Evolutionary conservation across 2,329 filamentous ascomycete species (phyloP), one percentile per base, ranked within the genome.

Genomic region (Elsinoe fawcettii): DNA sequence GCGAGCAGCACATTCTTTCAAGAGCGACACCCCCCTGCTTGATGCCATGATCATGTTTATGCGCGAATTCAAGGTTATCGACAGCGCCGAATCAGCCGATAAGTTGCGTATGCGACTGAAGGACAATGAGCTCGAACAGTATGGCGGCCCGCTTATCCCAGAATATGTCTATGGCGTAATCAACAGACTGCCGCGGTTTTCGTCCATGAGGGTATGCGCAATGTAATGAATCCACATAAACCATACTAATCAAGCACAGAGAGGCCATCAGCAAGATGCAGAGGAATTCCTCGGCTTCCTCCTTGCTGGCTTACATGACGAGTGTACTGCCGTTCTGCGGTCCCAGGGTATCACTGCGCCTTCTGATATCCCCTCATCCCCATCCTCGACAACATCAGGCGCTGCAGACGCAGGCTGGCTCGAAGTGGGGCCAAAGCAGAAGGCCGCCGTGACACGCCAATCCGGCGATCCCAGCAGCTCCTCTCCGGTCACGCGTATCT

Each of bases 21-120:
- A 96, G 73, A 95, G 88, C 70, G 87, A 96, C 66, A 95, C 91
- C 16, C 93, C 93, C 62, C 76, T 99, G 64, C 81, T 99, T 64
- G 93, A 99, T 75, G 88, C 92, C 20, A 90, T 97, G 85, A 93
- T 97, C 66, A 87, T 95, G 83, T 96, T 97, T 69, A 87, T 96
- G 83, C 84, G 85, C 63, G 93, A 97, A 71, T 97, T 93, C 73
- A 86, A 86, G 60, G 79, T 90, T 25, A 88, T 96, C 63, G 87
- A 89, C 67, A 86, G 88, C n/a, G 87, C 88, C 5, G 74, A 79
- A 1, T 86, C 87, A 2, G 77, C 83, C 37, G 89, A 95, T 25
- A 82, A 88, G 69, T 76, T 97, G 55, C 83, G 82, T 56, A 77
- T 85, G 62, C 78, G 82, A 36, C 75, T 97, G 55, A 95, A 93